Evolutionary conservation across 768 basidiomycete genomes (phyloP).

Genomic region (Suillus subaureus): DNA sequence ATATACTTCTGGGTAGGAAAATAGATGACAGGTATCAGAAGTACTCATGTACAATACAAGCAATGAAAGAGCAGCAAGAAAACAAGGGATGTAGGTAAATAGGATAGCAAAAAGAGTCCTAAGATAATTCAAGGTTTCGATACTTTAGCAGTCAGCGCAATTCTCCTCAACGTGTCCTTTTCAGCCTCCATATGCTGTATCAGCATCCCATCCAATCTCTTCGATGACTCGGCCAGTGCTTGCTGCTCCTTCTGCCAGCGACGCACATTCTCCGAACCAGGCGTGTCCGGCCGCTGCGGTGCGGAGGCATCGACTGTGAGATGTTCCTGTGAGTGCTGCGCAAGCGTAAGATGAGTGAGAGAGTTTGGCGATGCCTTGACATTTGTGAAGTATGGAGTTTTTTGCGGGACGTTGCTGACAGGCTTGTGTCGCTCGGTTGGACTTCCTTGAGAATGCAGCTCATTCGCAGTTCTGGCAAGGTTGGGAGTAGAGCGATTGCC

Average conservation of each 20-base stretch:
- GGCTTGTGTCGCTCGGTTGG: slow-evolving; percentile 47
- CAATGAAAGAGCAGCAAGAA: slow-evolving; percentile 9
- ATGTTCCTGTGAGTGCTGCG: slow-evolving; percentile 46
- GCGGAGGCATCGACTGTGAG: slow-evolving; percentile 20
- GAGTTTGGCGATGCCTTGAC: slow-evolving; percentile 39
- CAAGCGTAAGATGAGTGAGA: slow-evolving; percentile 33
- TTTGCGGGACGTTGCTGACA: slow-evolving; percentile 51
- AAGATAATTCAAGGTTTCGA: slow-evolving; percentile 25
- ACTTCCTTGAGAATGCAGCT: slow-evolving; percentile 37
- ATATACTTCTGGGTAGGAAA: slow-evolving; percentile 5
- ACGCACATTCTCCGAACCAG: slow-evolving; percentile 25
- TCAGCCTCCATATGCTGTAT: slow-evolving; percentile 83
- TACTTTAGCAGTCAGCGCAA: slow-evolving; percentile 54
- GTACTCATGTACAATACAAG: slow-evolving; percentile 31
- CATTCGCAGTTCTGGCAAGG: slow-evolving; percentile 44
- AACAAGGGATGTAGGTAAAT: slow-evolving; percentile 2
- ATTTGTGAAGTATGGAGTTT: slow-evolving; percentile 49
- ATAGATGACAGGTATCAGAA: slow-evolving; percentile 18
- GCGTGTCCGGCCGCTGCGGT: slow-evolving; percentile 19
- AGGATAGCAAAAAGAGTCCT: slow-evolving; percentile 8
- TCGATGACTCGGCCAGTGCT: slow-evolving; percentile 56
- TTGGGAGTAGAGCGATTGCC: slow-evolving; percentile 75
- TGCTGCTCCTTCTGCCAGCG: slow-evolving; percentile 35
- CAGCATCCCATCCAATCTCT: slow-evolving; percentile 77
- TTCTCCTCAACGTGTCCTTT: slow-evolving; percentile 76